phyloP scores from a whole-genome alignment of 2,329 filamentous ascomycete species.

The Daldinia sp. region DNA sequence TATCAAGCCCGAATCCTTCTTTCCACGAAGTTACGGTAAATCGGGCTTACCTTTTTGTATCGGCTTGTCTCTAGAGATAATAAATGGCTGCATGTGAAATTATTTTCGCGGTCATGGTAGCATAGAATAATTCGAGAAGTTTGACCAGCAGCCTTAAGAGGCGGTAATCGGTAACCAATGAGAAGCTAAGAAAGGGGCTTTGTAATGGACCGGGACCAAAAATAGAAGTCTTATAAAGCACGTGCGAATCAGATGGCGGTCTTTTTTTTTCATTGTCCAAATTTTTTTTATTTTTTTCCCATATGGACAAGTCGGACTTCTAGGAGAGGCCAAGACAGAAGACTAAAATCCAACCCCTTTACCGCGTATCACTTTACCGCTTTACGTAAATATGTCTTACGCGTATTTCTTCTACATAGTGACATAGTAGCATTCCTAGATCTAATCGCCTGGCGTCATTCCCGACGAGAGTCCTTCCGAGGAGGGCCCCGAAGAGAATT shows the following conservation, averaged over 20 bases:
- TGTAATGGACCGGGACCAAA: constrained; percentile 40
- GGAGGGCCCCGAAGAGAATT: background rate
- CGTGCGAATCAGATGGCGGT: constrained; percentile 22
- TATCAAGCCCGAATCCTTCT: background rate
- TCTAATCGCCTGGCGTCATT: constrained; percentile 27
- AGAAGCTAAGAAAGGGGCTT: constrained; percentile 30
- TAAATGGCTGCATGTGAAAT: background rate
- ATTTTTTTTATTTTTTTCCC: background rate
- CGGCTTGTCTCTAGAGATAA: background rate
- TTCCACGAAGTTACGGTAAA: constrained; percentile 11
- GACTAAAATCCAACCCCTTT: constrained; percentile 22
- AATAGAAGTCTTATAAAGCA: constrained; percentile 43
- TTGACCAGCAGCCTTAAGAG: constrained; percentile 42
- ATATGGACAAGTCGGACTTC: background rate
- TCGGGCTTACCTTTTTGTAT: constrained; percentile 3
- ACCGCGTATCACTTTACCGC: constrained; percentile 17
- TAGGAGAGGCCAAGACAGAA: constrained; percentile 19
- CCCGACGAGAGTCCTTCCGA: background rate
- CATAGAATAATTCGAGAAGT: constrained; percentile 29
- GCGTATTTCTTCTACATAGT: background rate
- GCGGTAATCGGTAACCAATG: constrained; percentile 31
- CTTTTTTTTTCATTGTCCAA: background rate
- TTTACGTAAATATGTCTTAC: constrained; percentile 14
- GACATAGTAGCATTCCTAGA: constrained; percentile 17
- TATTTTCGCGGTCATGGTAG: background rate